phyloP scores from a whole-genome alignment of 1,284 basidiomycete genomes.

The Pyrrhoderma noxium region DNA sequence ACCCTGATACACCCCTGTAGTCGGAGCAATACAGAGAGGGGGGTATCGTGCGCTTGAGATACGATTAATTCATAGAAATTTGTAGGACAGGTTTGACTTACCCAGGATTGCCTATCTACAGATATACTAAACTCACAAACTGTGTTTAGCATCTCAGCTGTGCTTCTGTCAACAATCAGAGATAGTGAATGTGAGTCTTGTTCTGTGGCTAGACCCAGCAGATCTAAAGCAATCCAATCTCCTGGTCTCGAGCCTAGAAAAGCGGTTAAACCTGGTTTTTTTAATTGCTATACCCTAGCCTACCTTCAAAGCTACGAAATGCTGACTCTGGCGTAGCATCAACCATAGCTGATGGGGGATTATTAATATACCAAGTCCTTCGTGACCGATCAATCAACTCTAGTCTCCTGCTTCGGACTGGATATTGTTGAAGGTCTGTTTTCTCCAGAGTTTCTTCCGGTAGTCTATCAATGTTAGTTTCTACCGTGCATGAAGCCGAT shows the following conservation, averaged over 20 bases:
- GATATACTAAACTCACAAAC: constrained; percentile 33
- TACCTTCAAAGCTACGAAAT: constrained; percentile 44
- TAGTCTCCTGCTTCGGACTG: background rate
- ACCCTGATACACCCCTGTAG: no score
- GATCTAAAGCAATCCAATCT: constrained; percentile 43
- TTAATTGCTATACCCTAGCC: constrained; percentile 22
- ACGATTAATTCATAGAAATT: no score
- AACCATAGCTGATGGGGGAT: constrained; percentile 48
- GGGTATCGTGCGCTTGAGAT: no score
- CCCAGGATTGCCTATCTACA: constrained; percentile 36
- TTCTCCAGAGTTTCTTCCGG: constrained; percentile 7
- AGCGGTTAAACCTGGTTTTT: constrained; percentile 2
- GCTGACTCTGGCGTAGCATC: constrained; percentile 42
- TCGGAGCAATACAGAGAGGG: no score
- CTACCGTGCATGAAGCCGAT: constrained; percentile 40
- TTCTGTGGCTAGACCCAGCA: constrained; percentile 23
- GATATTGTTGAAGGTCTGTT: background rate
- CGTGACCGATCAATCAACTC: constrained; percentile 27
- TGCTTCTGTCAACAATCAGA: constrained; percentile 34
- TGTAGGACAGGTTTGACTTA: constrained; percentile 24
- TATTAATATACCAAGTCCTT: constrained; percentile 33
- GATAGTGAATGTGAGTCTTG: constrained; percentile 19
- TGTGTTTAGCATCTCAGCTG: constrained; percentile 31
- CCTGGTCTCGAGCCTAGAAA: constrained; percentile 28
- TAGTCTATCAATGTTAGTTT: constrained; percentile 45